Evolutionary conservation across 176 grass and related monocot species (phyloP).

Genomic region (Oryza rufipogon): DNA sequence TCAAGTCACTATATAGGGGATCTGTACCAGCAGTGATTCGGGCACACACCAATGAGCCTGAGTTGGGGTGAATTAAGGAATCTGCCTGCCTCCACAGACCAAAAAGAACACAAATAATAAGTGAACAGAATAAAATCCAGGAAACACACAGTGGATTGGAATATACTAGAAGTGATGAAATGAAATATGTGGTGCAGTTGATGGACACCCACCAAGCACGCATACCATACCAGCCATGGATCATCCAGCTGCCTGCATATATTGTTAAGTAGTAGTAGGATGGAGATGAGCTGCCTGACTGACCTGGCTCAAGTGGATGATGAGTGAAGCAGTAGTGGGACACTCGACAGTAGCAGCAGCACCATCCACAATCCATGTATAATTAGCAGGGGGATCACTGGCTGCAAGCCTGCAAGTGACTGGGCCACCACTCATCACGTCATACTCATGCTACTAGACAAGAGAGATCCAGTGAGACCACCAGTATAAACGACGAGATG

Average conservation of each 20-base stretch:
- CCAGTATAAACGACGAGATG: neutral
- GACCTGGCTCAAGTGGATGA: neutral
- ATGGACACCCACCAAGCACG: slow-evolving; percentile 38
- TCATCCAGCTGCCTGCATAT: neutral
- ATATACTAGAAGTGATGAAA: slow-evolving; percentile 32
- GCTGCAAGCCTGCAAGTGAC: slow-evolving; percentile 6
- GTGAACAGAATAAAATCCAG: neutral
- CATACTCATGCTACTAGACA: slow-evolving; percentile 17
- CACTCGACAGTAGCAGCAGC: slow-evolving; percentile 27
- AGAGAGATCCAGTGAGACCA: slow-evolving; percentile 9
- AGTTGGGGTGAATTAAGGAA: slow-evolving; percentile 13
- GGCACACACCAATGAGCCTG: neutral
- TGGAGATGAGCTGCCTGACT: neutral
- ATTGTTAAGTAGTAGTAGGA: neutral
- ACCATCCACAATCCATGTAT: too few species aligned
- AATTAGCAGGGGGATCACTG: neutral
- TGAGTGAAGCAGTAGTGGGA: slow-evolving; percentile 46
- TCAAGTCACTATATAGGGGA: neutral
- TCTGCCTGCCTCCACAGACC: neutral
- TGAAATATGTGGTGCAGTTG: slow-evolving; percentile 46
- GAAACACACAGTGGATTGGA: slow-evolving; percentile 6
- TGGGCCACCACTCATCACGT: slow-evolving; percentile 37
- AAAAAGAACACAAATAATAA: neutral
- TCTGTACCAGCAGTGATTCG: neutral
- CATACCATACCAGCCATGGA: slow-evolving; percentile 20